phyloP scores from a whole-genome alignment of 1,284 basidiomycete species.

The Cutaneotrichosporon cutaneum region DNA sequence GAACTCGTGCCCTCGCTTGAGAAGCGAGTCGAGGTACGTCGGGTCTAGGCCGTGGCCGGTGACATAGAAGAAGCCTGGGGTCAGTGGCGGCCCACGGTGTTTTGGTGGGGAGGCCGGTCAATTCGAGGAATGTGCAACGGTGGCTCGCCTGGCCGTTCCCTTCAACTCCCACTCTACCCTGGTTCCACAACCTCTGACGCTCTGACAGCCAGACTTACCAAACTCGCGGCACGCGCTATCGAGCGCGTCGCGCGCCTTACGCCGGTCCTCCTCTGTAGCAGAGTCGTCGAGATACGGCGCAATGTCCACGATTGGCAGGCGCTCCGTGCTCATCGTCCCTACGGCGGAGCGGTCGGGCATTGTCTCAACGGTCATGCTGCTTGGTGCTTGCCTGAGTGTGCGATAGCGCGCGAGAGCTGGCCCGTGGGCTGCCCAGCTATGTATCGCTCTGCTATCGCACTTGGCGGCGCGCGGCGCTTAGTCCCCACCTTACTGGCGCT shows the following conservation, averaged over 20 bases:
- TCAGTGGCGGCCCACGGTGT: not conserved
- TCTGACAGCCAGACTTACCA: conserved; percentile 5
- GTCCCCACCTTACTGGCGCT: too few relatives aligned
- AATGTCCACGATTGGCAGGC: conserved; percentile 50
- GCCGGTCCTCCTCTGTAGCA: conserved; percentile 9
- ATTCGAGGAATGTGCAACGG: too few relatives aligned
- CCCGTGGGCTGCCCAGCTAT: not conserved
- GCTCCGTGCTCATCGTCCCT: conserved; percentile 1
- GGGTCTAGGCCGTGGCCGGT: conserved; percentile 3
- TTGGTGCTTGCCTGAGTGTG: not conserved
- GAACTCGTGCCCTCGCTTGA: conserved; percentile 66
- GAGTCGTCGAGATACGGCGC: conserved; percentile 37
- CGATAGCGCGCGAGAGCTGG: not conserved
- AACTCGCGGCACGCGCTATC: conserved; percentile 68
- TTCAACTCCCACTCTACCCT: too few relatives aligned
- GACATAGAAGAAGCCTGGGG: conserved; percentile 5
- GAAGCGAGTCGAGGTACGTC: conserved; percentile 40
- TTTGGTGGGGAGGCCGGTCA: too few relatives aligned
- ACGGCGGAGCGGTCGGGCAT: not conserved
- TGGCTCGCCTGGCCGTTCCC: too few relatives aligned
- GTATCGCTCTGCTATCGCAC: not conserved
- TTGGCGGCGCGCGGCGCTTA: too few relatives aligned
- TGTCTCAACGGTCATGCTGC: not conserved
- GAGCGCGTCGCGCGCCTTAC: conserved; percentile 60
- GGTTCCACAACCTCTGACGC: too few relatives aligned